phyloP scores from a whole-genome alignment of 306 rosid species.

The Dalbergia cochinchinensis region DNA sequence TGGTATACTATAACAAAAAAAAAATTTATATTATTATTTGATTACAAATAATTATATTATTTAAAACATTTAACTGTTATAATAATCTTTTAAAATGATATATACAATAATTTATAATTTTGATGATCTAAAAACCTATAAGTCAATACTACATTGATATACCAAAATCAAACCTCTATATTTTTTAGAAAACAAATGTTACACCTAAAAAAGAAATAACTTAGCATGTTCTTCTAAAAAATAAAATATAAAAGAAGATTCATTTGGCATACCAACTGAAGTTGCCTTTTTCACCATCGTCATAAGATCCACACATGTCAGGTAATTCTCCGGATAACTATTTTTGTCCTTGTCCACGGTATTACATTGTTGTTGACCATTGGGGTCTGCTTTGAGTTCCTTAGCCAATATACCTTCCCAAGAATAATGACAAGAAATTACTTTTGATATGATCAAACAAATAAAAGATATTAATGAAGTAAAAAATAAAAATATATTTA shows the following conservation, averaged over 20 bases:
- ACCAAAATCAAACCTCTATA: not conserved
- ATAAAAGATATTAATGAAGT: not conserved
- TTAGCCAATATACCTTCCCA: slow-evolving; percentile 23
- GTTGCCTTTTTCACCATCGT: not conserved
- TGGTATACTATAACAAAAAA: too few species aligned
- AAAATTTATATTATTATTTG: too few species aligned
- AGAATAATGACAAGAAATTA: not conserved
- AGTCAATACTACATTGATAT: not conserved
- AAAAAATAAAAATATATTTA: not conserved
- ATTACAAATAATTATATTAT: too few species aligned
- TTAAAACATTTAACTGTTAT: too few species aligned
- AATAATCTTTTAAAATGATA: too few species aligned
- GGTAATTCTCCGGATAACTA: slow-evolving; percentile 19
- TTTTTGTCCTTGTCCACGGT: not conserved
- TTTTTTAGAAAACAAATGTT: not conserved
- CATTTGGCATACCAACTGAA: not conserved
- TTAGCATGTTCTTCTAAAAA: not conserved
- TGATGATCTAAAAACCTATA: too few species aligned
- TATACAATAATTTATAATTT: too few species aligned
- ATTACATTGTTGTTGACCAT: too few species aligned
- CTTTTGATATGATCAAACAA: not conserved
- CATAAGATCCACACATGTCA: not conserved
- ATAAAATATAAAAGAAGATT: not conserved
- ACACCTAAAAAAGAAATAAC: not conserved
- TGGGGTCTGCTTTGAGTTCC: not conserved